Evolutionary conservation across 192 early-diverging fungal genomes (phyloP).

Genomic region (Entomortierella chlamydospora): DNA sequence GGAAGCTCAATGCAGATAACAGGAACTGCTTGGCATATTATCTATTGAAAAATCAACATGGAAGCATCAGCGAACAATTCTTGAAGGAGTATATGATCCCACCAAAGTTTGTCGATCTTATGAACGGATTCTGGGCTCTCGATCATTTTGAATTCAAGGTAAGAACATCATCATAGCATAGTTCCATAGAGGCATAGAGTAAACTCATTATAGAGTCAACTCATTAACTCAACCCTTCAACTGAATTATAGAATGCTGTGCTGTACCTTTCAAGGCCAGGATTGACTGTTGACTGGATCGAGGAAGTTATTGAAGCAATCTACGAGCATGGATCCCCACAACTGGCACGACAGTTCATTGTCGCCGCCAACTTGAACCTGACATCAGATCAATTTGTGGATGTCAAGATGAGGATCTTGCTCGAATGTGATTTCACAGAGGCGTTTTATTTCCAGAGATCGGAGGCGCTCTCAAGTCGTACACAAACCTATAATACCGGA

Average conservation of each 20-base stretch:
- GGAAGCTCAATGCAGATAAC: slow-evolving; percentile 42
- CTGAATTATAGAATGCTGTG: slow-evolving; percentile 27
- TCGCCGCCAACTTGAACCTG: slow-evolving; percentile 36
- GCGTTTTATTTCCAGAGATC: slow-evolving; percentile 51
- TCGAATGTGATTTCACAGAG: slow-evolving; percentile 37
- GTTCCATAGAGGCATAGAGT: no score
- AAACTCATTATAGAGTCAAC: not conserved
- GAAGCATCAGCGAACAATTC: slow-evolving; percentile 36
- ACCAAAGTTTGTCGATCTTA: slow-evolving; percentile 46
- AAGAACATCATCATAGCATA: not conserved
- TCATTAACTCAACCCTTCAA: not conserved
- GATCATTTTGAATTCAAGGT: slow-evolving; percentile 55
- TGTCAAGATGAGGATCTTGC: slow-evolving; percentile 34
- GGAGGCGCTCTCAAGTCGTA: not conserved
- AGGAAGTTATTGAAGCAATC: slow-evolving; percentile 43
- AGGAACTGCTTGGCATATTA: slow-evolving; percentile 50
- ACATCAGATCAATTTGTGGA: slow-evolving; percentile 27
- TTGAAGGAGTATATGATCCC: slow-evolving; percentile 44
- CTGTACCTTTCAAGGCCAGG: slow-evolving; percentile 47
- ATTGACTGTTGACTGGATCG: slow-evolving; percentile 48
- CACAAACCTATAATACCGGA: not conserved
- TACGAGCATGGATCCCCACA: slow-evolving; percentile 30
- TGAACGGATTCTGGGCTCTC: slow-evolving; percentile 51
- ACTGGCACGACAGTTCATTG: slow-evolving; percentile 32
- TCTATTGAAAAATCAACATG: slow-evolving; percentile 41